Evolutionary conservation across 176 grass and related monocot genomes (phyloP), one percentile per base, ranked within the genome.

Genomic region (Stipa capillata): DNA sequence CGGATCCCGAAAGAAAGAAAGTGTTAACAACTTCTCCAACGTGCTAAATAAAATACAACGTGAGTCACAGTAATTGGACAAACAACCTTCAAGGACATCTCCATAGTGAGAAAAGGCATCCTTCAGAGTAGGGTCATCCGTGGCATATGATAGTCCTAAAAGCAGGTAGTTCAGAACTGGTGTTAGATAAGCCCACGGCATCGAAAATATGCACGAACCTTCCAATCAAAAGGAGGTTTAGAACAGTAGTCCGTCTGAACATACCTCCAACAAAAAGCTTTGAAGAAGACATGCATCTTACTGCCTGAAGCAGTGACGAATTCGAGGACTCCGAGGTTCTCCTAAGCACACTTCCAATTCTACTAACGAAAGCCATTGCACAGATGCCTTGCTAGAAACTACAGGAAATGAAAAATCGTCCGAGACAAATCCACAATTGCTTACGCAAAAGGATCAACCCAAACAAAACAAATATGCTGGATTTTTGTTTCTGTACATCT

Each of bases 251-350:
- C 34, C 21, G 42, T 62, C 33, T 13, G 23, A 39, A 3, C 50
- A 83, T 60, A 98, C 96, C 96, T 89, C 78, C 92, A 81, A 98
- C 50, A 61, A 89, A 98, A 76, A 98, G 43, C 82, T 94, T 98
- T 4, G 96, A 98, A 58, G 94, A 93, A 55, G 92, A 98, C 92
- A 94, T 94, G 92, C 87, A 95, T 76, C 96, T 78, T 58, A 98
- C 82, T 78, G 81, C 76, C 82, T 91, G 90, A 72, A 87, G 79
- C 23, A 98, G 67, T 39, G 87, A 90, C 34, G 70, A 65, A 80
- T 61, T 91, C 18, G 83, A 87, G 79, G 81, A 39, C 27, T 31
- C 40, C 0, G 78, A 82, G 49, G 59, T 59, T 85, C 82, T 85
- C 52, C 84, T 95, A 17, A 95, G 58, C n/a, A 70, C 80, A 12